Conservation (phyloP, 805 yeast genomes). For the Cyberlindnera subsufficiens region DNA sequence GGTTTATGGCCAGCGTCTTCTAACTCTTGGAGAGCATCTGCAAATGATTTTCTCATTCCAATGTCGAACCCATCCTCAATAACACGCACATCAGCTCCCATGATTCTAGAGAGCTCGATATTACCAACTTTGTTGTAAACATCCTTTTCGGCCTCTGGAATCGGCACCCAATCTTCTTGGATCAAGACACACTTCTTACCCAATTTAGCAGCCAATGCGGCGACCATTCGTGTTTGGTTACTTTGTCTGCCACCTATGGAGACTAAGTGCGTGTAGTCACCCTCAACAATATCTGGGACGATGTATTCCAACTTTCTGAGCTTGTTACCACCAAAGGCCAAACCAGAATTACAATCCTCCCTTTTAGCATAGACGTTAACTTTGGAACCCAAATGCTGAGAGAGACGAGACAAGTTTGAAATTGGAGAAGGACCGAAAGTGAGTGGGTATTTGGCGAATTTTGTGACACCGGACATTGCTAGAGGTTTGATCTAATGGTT, state of each 20-base stretch:
- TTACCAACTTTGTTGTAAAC: constrained; percentile 14
- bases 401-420: constrained; percentile 12
- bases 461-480: constrained; percentile 9
- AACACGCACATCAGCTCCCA: constrained; percentile 17
- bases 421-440: constrained; percentile 15
- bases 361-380: constrained; percentile 16
- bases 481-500: not conserved
- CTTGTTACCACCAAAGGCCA: constrained; percentile 17
- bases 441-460: constrained; percentile 12
- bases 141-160: constrained; percentile 16
- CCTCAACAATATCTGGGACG: constrained; percentile 14
- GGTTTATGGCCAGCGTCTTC: constrained; percentile 12
- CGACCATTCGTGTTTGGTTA: constrained; percentile 16
- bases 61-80: constrained; percentile 14
- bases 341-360: constrained; percentile 15
- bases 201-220: constrained; percentile 14
- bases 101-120: constrained; percentile 14
- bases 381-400: constrained; percentile 13
- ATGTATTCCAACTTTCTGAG: constrained; percentile 15
- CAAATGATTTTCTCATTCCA: constrained; percentile 15
- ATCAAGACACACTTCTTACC: constrained; percentile 16
- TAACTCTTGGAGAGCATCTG: constrained; percentile 9
- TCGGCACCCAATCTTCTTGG: constrained; percentile 17
- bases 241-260: constrained; percentile 15
- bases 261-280: constrained; percentile 15